These are phyloP conservation scores for Talaromyces sp. DNA, from an alignment of 2,329 filamentous ascomycete species.

Conservation along the genomic window DNA sequence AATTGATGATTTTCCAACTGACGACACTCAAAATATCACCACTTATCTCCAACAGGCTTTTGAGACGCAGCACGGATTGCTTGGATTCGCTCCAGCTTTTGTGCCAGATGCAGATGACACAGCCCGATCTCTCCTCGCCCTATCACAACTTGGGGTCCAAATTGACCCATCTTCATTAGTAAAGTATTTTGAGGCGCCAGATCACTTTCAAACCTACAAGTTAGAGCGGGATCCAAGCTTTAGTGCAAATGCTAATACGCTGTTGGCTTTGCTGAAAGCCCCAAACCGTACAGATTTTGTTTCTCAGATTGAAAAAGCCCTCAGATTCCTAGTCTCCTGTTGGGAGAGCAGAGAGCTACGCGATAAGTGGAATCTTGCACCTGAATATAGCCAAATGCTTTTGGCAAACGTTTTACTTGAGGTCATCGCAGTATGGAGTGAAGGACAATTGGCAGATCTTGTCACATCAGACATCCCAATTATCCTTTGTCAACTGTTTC, in stretches of 20 bases:
- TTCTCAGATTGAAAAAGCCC: neutral
- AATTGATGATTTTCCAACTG: neutral
- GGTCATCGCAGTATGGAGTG: no score
- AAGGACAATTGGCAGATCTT: neutral
- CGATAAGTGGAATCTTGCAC: neutral
- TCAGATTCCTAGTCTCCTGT: neutral
- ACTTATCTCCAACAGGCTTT: neutral
- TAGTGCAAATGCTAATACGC: neutral
- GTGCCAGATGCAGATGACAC: conserved; percentile 1
- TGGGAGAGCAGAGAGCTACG: neutral
- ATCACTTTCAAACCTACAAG: neutral
- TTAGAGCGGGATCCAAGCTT: neutral
- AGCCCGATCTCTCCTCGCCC: neutral
- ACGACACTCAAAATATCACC: neutral
- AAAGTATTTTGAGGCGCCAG: neutral
- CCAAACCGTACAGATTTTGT: neutral
- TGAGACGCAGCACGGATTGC: neutral
- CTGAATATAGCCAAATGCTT: neutral
- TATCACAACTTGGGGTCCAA: neutral
- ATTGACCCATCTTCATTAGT: neutral
- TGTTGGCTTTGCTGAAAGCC: neutral
- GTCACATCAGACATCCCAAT: neutral
- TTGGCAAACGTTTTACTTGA: no score
- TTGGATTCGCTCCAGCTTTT: neutral
- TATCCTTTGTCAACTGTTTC: neutral